phyloP scores from a whole-genome alignment of 1,139 yeast species.

The Kurtzmaniella quercitrusa region DNA sequence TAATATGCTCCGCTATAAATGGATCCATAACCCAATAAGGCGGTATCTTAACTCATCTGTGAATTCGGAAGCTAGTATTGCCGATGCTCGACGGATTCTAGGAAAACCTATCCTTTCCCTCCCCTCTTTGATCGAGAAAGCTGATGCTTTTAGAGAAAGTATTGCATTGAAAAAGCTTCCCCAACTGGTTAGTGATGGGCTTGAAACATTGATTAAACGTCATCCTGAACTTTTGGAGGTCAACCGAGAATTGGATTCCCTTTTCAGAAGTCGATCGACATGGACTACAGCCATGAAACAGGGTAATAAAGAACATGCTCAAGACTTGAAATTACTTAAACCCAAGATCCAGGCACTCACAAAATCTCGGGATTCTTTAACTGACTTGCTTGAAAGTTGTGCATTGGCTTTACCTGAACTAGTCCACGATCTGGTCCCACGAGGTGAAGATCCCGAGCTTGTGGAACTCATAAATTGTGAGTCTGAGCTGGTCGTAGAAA shows the following conservation, averaged over 20 bases:
- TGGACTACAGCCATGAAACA: background rate
- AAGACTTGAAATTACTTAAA: conserved; percentile 2
- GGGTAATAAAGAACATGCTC: conserved; percentile 1
- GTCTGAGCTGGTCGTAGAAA: conserved; percentile 21
- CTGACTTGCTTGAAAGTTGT: conserved; percentile 26
- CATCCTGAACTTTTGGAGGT: background rate
- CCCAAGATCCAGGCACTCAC: conserved; percentile 2
- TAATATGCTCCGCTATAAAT: too few relatives aligned
- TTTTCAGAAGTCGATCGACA: background rate
- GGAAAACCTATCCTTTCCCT: conserved; percentile 6
- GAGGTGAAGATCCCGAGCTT: conserved; percentile 29
- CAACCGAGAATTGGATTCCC: background rate
- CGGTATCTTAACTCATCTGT: background rate
- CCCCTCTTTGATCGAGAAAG: background rate
- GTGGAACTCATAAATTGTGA: conserved; percentile 48
- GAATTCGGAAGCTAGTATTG: background rate
- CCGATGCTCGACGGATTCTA: conserved; percentile 3
- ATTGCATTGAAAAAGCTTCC: conserved; percentile 3
- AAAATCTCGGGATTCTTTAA: conserved; percentile 13
- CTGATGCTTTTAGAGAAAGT: background rate
- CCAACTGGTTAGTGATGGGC: background rate
- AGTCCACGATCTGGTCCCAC: conserved; percentile 49
- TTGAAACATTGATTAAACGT: conserved; percentile 2
- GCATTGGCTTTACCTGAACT: conserved; percentile 68
- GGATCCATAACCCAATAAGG: too few relatives aligned